phyloP scores from a whole-genome alignment of 2,329 filamentous ascomycete genomes.

The Davidsoniella virescens region DNA sequence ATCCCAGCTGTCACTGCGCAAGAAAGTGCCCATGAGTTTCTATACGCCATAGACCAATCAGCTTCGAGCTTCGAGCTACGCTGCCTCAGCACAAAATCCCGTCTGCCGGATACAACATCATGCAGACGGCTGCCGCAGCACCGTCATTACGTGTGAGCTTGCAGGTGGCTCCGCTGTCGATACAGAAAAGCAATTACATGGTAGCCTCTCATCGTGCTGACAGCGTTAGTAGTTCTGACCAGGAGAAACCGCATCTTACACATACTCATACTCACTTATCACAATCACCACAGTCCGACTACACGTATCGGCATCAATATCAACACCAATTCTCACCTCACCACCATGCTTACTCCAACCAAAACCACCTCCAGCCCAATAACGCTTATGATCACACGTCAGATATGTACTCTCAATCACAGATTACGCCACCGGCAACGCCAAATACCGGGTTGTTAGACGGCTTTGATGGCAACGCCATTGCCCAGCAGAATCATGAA shows the following conservation, averaged over 20 bases:
- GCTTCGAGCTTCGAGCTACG: constrained; percentile 8
- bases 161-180: constrained; percentile 42
- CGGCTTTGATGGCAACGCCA: constrained; percentile 38
- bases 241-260: not conserved
- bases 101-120: not conserved
- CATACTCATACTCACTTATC: not conserved
- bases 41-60: constrained; percentile 1
- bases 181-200: constrained; percentile 26
- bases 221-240: not conserved
- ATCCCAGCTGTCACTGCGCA: not conserved
- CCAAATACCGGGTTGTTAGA: constrained; percentile 34
- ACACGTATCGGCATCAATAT: not conserved
- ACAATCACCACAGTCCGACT: not conserved
- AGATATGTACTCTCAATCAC: constrained; percentile 32
- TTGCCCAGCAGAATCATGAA: constrained; percentile 16
- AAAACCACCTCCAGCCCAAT: constrained; percentile 13
- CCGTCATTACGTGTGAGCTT: constrained; percentile 38
- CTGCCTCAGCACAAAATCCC: not conserved
- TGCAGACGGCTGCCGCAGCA: constrained; percentile 13
- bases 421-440: constrained; percentile 65
- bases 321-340: not conserved
- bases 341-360: constrained; percentile 15
- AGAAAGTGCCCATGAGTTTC: constrained; percentile 4
- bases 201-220: not conserved
- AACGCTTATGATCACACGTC: constrained; percentile 16